A percentile compares a stretch with the other conserved stretches of the same genome.
phyloP scores from a whole-genome alignment of 2,329 filamentous ascomycete species.

The Colletotrichum sp. region DNA sequence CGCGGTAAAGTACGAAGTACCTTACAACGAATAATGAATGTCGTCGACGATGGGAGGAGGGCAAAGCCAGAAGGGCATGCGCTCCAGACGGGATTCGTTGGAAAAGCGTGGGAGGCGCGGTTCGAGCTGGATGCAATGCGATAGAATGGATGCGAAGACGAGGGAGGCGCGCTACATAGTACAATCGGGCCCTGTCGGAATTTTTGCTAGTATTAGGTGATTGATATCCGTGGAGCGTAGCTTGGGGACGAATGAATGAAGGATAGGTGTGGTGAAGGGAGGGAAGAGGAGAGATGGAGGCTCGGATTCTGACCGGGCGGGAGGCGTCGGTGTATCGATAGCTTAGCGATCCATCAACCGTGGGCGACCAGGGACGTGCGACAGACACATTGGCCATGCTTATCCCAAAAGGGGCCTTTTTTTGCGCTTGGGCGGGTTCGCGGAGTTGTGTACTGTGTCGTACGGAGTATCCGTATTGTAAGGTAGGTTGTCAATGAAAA shows the following conservation, averaged over 20 bases:
- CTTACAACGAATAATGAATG: not conserved
- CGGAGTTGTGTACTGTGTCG: not conserved
- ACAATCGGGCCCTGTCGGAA: not conserved
- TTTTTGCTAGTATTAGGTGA: slow-evolving; percentile 4
- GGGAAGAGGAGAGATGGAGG: slow-evolving; percentile 16
- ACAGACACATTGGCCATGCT: not conserved
- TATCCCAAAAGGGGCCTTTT: not conserved
- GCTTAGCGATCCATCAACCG: not conserved
- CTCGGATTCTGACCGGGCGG: slow-evolving; percentile 20
- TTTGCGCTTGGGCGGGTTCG: not conserved
- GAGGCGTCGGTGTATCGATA: slow-evolving; percentile 13
- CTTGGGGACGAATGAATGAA: not conserved
- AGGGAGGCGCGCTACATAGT: not conserved
- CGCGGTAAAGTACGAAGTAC: not conserved
- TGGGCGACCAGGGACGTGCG: not conserved
- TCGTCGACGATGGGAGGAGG: not conserved
- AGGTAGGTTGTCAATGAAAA: not conserved
- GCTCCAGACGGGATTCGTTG: not conserved
- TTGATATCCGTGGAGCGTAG: not conserved
- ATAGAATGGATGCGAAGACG: not conserved
- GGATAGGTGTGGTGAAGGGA: not conserved
- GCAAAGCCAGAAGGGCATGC: not conserved
- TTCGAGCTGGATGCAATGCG: not conserved
- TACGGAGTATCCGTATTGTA: not conserved
- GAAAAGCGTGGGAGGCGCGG: not conserved